A percentile compares a stretch with the other conserved stretches of the same genome.
Conservation (phyloP, 176 grass and related monocot species). For the Oryza longistaminata region DNA sequence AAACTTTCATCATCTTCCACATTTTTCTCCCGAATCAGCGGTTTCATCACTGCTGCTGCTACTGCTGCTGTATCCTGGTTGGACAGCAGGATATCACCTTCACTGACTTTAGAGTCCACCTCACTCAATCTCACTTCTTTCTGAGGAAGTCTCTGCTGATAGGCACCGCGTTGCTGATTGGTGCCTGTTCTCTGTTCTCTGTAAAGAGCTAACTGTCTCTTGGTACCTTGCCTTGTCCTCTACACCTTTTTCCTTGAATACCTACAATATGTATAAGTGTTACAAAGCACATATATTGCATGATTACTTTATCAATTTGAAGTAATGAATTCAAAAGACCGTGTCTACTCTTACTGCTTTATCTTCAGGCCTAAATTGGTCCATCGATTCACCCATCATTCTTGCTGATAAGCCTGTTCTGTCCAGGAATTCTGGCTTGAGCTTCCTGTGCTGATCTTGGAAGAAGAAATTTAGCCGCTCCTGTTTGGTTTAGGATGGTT, state of each 20-base stretch:
- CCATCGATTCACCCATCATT: constrained; percentile 89
- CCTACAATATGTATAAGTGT: constrained; percentile 45
- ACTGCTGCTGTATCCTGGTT: constrained; percentile 42
- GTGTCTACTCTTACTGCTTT: constrained; percentile 76
- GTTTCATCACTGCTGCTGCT: constrained; percentile 38
- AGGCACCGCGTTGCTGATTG: constrained; percentile 55
- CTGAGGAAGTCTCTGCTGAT: constrained; percentile 64
- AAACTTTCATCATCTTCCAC: constrained; percentile 56
- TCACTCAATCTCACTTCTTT: constrained; percentile 58
- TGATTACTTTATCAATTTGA: constrained; percentile 17
- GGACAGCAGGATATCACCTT: constrained; percentile 50
- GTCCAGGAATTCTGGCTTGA: constrained; percentile 69
- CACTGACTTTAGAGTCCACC: constrained; percentile 51
- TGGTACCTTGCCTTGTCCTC: constrained; percentile 80
- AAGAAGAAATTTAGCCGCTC: constrained; percentile 99
- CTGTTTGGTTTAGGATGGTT: constrained; percentile 88
- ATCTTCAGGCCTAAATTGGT: constrained; percentile 65
- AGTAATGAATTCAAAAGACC: not conserved
- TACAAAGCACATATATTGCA: constrained; percentile 9
- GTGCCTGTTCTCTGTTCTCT: constrained; percentile 52
- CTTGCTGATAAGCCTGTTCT: constrained; percentile 83
- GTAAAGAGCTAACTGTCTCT: constrained; percentile 66
- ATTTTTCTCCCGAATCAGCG: constrained; percentile 34
- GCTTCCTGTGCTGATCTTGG: constrained; percentile 82
- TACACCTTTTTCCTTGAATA: constrained; percentile 83